Base-by-base conservation (phyloP, 495 filamentous ascomycete genomes). In the Neurospora pannonica region DNA sequence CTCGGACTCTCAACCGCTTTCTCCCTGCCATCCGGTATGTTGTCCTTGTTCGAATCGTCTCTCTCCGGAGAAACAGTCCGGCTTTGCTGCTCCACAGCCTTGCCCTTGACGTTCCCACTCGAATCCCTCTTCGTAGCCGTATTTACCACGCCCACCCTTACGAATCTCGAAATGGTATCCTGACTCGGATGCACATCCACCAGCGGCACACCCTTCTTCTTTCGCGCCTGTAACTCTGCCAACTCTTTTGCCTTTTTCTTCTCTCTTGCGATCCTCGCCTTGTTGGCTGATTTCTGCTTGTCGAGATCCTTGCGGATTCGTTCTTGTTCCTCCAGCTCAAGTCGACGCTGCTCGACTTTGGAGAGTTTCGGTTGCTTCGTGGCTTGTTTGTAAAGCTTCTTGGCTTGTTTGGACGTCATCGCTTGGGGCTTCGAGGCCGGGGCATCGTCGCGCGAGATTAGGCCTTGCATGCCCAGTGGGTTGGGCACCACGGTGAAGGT, bases 381-480 rank as follows among this genome's bases (percentile, higher is more conserved):
- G 0, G 75, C 70, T 43, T 83, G 74, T 5, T 74, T 73, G 71
- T 85, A 84, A 11, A 78, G 74, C 62, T 86, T 85, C 77, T 83
- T 80, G 13, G 80, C 82, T 72, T 86, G 82, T 40, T 85, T 86
- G 0, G 82, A 81, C 28, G 84, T 87, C 85, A 86, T 87, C 10
- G 84, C 81, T 21, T 78, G 31, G 5, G 70, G 73, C 46, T 10
- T 38, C 4, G 6, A 1, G 3, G 62, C 1, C 21, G 70, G 34
- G 2, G 36, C 15, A 11, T 31, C 77, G 11, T 74, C 48, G 2
- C 77, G 77, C 4, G 70, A 70, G 28, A 79, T 48, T 39, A 77
- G 73, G 0, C 74, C 72, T 71, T 81, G 78, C 46, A 80, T 73
- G 17, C 77, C 75, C 40, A 80, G 3, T 8, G 75, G 70, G 39